Percentiles rank a stretch among this genome's conserved stretches.
Evolutionary conservation across 345 rosid genomes (phyloP).

Genomic region (Eucalyptus pauciflora): DNA sequence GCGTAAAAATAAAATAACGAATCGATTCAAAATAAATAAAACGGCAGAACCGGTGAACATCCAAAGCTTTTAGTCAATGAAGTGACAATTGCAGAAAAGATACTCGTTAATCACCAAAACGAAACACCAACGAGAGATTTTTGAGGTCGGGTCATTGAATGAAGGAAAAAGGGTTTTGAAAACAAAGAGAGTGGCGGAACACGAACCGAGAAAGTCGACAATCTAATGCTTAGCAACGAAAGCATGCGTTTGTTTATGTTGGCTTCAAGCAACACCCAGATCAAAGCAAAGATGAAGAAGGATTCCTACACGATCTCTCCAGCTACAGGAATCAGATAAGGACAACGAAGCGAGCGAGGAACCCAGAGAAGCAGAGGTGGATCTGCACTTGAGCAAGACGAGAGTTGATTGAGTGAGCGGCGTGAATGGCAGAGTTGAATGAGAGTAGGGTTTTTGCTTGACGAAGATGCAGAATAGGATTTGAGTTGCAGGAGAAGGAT

Average conservation of each 20-base stretch:
- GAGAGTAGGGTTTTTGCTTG: background rate
- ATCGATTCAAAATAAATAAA: background rate
- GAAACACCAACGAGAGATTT: background rate
- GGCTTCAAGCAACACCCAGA: constrained; percentile 15
- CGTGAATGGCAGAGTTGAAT: background rate
- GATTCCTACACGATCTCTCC: background rate
- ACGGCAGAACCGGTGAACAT: background rate
- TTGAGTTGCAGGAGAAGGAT: background rate
- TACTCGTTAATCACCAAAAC: background rate
- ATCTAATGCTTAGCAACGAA: background rate
- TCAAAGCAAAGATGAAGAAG: background rate
- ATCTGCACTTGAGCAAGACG: background rate
- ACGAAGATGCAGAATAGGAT: background rate
- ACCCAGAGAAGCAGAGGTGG: background rate
- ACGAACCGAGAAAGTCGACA: background rate
- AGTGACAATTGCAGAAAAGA: background rate
- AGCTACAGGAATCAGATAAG: background rate
- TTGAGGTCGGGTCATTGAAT: background rate
- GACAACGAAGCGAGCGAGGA: background rate
- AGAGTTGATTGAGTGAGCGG: background rate
- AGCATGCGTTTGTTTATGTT: background rate
- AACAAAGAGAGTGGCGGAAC: background rate
- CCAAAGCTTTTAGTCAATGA: background rate
- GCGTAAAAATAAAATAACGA: too few relatives aligned
- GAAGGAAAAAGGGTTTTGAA: background rate